Percentiles rank a stretch among this genome's conserved stretches.
Conservation (phyloP, 768 basidiomycete genomes). For the Hysterangium stoloniferum region DNA sequence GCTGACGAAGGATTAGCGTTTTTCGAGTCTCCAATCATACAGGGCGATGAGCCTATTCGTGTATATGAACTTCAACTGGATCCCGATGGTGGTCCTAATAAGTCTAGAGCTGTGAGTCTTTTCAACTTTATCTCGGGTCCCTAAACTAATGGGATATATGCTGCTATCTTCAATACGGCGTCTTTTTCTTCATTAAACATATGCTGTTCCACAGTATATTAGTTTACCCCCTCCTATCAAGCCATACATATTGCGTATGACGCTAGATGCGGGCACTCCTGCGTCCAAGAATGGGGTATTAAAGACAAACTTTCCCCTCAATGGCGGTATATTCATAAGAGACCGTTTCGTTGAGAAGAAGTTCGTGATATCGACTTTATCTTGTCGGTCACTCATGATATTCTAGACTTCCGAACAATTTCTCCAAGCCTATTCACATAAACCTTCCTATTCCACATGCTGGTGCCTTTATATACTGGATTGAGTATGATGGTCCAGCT, state of each 20-base stretch:
- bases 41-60: constrained; percentile 56
- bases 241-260: constrained; percentile 88
- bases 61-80: constrained; percentile 87
- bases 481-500: constrained; percentile 74
- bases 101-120: constrained; percentile 68
- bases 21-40: constrained; percentile 51
- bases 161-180: constrained; percentile 11
- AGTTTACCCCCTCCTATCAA: constrained; percentile 86
- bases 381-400: neutral
- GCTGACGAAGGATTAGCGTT: constrained; percentile 90
- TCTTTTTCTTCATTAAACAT: constrained; percentile 11
- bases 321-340: constrained; percentile 80
- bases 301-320: constrained; percentile 94
- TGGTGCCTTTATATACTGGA: constrained; percentile 91
- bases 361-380: constrained; percentile 38
- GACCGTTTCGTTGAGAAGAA: constrained; percentile 64
- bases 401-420: constrained; percentile 70
- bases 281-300: constrained; percentile 87
- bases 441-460: constrained; percentile 96
- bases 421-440: constrained; percentile 86
- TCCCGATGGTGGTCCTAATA: constrained; percentile 83
- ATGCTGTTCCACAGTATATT: constrained; percentile 60
- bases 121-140: neutral
- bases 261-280: constrained; percentile 86
- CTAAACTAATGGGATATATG: neutral